phyloP scores from a whole-genome alignment of 495 filamentous ascomycete genomes.

The Penicillium macrosclerotiorum region DNA sequence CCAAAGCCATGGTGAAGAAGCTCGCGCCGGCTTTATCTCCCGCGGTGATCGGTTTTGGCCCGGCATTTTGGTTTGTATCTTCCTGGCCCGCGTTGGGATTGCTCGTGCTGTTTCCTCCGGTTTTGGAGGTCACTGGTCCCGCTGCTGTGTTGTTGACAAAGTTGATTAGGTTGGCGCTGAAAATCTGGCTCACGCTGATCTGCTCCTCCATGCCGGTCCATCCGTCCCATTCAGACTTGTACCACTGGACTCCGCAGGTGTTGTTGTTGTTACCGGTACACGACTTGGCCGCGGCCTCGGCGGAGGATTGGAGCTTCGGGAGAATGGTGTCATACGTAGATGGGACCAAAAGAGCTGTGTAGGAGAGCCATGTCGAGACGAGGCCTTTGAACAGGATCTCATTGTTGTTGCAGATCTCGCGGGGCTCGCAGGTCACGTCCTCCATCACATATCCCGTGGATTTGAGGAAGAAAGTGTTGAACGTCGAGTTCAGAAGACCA shows the following conservation, averaged over 20 bases:
- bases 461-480: constrained; percentile 48
- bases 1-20: constrained; percentile 48
- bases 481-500: constrained; percentile 52
- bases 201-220: constrained; percentile 55
- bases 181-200: constrained; percentile 55
- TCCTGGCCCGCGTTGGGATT: constrained; percentile 14
- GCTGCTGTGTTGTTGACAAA: constrained; percentile 17
- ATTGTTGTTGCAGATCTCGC: constrained; percentile 61
- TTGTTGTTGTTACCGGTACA: constrained; percentile 62
- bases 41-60: constrained; percentile 3
- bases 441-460: constrained; percentile 47
- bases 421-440: constrained; percentile 66
- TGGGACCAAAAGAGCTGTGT: constrained; percentile 61
- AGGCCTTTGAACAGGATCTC: constrained; percentile 82
- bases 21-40: constrained; percentile 17
- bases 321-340: constrained; percentile 62
- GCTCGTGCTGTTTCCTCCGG: constrained; percentile 23
- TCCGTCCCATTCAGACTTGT: constrained; percentile 58
- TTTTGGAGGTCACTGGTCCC: constrained; percentile 12
- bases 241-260: constrained; percentile 76
- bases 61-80: neutral
- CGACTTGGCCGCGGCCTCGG: constrained; percentile 63
- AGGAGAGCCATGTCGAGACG: constrained; percentile 71
- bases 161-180: constrained; percentile 35
- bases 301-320: constrained; percentile 63